phyloP scores from a whole-genome alignment of 495 filamentous ascomycete species.

The Glutinoglossum americanum region DNA sequence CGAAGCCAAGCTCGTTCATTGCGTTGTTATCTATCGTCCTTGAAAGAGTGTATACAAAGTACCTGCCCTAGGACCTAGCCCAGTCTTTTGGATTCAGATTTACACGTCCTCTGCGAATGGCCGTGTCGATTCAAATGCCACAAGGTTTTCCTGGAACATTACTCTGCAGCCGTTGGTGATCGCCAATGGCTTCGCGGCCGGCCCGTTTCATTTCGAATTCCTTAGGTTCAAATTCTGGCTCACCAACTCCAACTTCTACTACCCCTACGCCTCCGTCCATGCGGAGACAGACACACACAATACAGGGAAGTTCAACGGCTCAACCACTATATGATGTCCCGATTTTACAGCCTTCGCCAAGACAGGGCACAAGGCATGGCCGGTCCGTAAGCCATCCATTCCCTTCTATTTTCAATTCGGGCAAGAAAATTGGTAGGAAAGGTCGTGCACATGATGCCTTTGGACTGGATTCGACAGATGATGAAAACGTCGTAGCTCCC shows the following conservation, averaged over 20 bases:
- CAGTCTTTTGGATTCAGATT: not conserved
- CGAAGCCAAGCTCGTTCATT: not conserved
- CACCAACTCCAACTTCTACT: not conserved
- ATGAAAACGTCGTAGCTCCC: constrained; percentile 11
- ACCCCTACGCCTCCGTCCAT: not conserved
- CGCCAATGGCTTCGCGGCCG: constrained; percentile 2
- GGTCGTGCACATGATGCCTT: not conserved
- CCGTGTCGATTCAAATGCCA: not conserved
- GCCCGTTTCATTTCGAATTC: constrained; percentile 1
- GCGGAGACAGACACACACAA: not conserved
- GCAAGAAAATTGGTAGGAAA: constrained; percentile 19
- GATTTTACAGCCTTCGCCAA: constrained; percentile 6
- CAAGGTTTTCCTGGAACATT: not conserved
- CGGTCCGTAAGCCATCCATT: constrained; percentile 64
- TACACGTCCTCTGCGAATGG: not conserved
- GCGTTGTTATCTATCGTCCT: not conserved
- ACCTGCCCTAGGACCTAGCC: not conserved
- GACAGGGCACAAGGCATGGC: constrained; percentile 25
- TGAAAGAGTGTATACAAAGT: not conserved
- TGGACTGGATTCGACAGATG: constrained; percentile 20
- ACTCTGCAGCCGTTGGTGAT: not conserved
- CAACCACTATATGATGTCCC: constrained; percentile 16
- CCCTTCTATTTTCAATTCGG: constrained; percentile 30
- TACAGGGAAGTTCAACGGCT: constrained; percentile 6
- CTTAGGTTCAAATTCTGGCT: not conserved